Base-by-base conservation (phyloP, 805 yeast genomes). In the Zygotorulaspora florentina region DNA sequence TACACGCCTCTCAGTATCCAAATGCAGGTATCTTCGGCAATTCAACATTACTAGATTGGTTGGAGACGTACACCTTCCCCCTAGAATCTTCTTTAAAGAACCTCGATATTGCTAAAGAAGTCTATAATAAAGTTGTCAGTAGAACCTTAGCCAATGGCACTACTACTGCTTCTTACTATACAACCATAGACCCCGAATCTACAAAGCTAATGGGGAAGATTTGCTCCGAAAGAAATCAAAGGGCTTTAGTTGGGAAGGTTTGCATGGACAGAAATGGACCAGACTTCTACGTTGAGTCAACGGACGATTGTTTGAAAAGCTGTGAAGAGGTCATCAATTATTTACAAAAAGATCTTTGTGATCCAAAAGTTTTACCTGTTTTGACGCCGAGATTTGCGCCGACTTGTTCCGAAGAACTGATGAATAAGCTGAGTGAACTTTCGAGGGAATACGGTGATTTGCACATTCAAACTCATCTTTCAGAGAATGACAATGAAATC, bases 371-470 rank as follows among this genome's bases (percentile, higher is more conserved):
- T 12, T 69, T 75, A 41, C 96, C 98, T 0, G 81, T 90, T 11
- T 54, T 91, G 9, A 91, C 98, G 1, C 98, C 99, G 8, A 70
- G 99, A 47, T 91, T 91, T 70, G 98, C 98, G 0, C 96, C 96
- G 2, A 78, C 86, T 15, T 91, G 97, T 60, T 73, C 87, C 3
- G 68, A 77, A 18, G 75, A 78, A 40, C 69, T 87, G 31, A 67
- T 91, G 69, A 58, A 59, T 7, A 73, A 79, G 72, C 70, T 90
- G 44, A 95, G 95, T 2, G 64, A 73, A 5, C 61, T 85, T 20
- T 72, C 81, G n/a, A 55, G 65, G 18, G 55, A 70, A 6, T 26
- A 43, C 18, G 45, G 50, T 11, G 58, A 72, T 27, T 68, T 85
- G 29, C 91, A 87, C 18, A 77, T 87, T 33, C 99, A 91, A 67